Conservation (phyloP, 1,284 basidiomycete species). For the Chondrostereum purpureum region DNA sequence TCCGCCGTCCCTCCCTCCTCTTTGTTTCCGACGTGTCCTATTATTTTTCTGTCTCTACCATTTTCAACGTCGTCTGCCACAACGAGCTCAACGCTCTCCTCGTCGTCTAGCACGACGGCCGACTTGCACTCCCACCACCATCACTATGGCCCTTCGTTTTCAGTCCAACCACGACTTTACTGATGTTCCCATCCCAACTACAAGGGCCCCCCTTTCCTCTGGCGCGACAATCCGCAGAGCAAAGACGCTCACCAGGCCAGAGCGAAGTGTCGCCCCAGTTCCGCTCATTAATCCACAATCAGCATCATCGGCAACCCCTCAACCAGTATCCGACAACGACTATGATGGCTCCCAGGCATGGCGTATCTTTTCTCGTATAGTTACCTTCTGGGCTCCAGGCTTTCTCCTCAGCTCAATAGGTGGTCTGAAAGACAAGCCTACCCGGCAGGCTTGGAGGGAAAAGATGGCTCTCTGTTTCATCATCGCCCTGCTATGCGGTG, state of each 20-base stretch:
- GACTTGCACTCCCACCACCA: constrained; percentile 21
- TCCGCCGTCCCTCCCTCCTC: no score
- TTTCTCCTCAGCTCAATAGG: constrained; percentile 68
- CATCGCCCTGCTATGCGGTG: constrained; percentile 70
- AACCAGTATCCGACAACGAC: constrained; percentile 25
- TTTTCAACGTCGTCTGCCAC: neutral
- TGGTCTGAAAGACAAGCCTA: constrained; percentile 74
- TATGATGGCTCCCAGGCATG: constrained; percentile 64
- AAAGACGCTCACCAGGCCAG: constrained; percentile 94
- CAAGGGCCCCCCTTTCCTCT: constrained; percentile 45
- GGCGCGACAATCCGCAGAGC: constrained; percentile 69
- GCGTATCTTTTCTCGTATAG: constrained; percentile 72
- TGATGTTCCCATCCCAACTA: constrained; percentile 67
- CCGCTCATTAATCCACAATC: constrained; percentile 83
- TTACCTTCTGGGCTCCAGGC: constrained; percentile 90
- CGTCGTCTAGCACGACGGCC: constrained; percentile 2
- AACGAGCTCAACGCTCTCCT: constrained; percentile 2
- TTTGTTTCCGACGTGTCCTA: no score
- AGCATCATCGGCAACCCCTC: constrained; percentile 31
- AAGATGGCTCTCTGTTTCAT: constrained; percentile 93
- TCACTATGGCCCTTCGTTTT: constrained; percentile 52
- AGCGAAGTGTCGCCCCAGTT: constrained; percentile 87
- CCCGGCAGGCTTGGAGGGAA: constrained; percentile 94
- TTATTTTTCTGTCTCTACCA: no score
- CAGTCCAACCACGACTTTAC: constrained; percentile 46